A percentile compares a stretch with the other conserved stretches of the same genome.
These are phyloP conservation scores for Hippophae rhamnoides DNA, from an alignment of 306 rosid genomes.

Conservation along the genomic window DNA sequence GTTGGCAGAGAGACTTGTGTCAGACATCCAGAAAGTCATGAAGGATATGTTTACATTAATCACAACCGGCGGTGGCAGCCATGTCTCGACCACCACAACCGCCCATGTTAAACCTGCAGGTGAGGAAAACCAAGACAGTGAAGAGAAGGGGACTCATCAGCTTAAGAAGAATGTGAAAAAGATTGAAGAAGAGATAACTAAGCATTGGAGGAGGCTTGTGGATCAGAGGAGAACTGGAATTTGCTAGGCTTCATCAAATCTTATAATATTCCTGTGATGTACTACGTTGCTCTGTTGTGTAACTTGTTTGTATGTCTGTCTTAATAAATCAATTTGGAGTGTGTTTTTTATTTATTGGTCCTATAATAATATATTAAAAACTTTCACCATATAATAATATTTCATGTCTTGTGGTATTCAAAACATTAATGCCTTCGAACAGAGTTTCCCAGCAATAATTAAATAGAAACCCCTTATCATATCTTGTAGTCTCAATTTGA, in stretches of 20 bases:
- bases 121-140: constrained; percentile 16
- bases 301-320: too few relatives aligned
- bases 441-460: too few relatives aligned
- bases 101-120: constrained; percentile 35
- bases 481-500: too few relatives aligned
- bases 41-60: constrained; percentile 28
- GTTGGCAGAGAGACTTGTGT: constrained; percentile 61
- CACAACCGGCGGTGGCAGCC: constrained; percentile 25
- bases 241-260: constrained; percentile 32
- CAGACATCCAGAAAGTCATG: constrained; percentile 58
- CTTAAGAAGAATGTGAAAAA: constrained; percentile 32
- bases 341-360: too few relatives aligned
- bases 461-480: too few relatives aligned
- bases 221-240: constrained; percentile 46
- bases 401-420: too few relatives aligned
- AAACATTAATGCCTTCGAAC: too few relatives aligned
- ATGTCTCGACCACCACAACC: constrained; percentile 12
- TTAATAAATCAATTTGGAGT: too few relatives aligned
- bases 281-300: too few relatives aligned
- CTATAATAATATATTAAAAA: too few relatives aligned
- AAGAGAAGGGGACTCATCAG: constrained; percentile 14
- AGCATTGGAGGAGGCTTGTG: constrained; percentile 46
- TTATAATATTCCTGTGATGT: too few relatives aligned
- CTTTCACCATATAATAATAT: too few relatives aligned
- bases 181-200: constrained; percentile 26